Base-by-base conservation (phyloP, 2,329 filamentous ascomycete genomes). In the Hypoxylon rubiginosum region DNA sequence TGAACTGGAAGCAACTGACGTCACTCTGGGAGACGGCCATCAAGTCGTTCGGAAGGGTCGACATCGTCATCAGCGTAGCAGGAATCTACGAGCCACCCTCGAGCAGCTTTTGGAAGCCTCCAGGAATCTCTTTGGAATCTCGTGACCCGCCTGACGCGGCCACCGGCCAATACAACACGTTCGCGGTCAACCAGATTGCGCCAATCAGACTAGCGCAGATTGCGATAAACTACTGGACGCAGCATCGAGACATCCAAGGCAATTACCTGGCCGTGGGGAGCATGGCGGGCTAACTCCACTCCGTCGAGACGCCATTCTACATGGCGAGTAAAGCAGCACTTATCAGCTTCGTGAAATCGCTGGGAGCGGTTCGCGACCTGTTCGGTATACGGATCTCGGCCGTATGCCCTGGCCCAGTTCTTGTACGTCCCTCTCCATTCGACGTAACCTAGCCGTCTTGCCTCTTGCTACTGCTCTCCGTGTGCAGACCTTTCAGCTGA, bases 241-340 rank as follows among this genome's bases (percentile, higher is more conserved):
- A 73, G 45, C 66, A 76, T 41, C 36, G 36, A 8, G 34, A 69
- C 11, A 53, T 73, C 6, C 10, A 71, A 9, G 73, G 72, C 1
- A 75, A 77, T 13, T 11, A 78, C 0, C 43, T 79, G 1, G 73
- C 69, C 49, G 43, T 79, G 0, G 67, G 72, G 0, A 76, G 72
- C n/a, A 24, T 79, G 34, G 72, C 70, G 0, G 76, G 61, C 0
- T 78, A 79, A 9, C n/a, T 78, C 6, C 74, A 74, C 41, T 66
- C 68, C 1, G 30, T 78, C 6, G 66, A 72, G 9, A 74, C 77
- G 0, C 78, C 77, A 0, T 49, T 78, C 34, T 78, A 78, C 66
- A 73, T 71, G 30, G 63, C 75, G 0, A 75, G 71, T 64, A 79
- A 79, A 58, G 71, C 70, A 0, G 75, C 72, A 2, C 53, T 76